Base-by-base conservation (phyloP, 1,139 yeast species). In the Hyphopichia pseudoburtonii region DNA sequence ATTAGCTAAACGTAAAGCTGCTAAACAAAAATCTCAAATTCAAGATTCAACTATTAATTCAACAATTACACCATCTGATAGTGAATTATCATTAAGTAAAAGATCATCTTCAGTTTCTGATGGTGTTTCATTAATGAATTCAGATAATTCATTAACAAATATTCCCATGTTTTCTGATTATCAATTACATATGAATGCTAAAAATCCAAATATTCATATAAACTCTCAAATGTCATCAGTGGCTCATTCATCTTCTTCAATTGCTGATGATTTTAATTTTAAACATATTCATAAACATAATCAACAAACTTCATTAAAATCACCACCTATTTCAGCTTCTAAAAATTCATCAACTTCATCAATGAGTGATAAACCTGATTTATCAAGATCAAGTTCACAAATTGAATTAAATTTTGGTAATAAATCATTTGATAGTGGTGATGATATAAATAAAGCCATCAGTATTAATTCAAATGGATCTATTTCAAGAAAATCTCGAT, bases 131-230 rank as follows among this genome's bases (percentile, higher is more conserved):
- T 57, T 78, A 32, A 65, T 77, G 53, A 72, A 71, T 45, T 74
- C 82, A 3, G 77, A 70, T 40, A 69, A 69, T 38, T 76, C 80
- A 4, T 67, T 73, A 43, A 75, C 82, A 5, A 72, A 78, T 47
- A 73, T 78, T 34, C 83, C 82, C 1, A 59, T 77, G 63, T 76
- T 77, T 44, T 71, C 77, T 12, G 77, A 71, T 44, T 71, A 70
- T 42, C 59, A 54, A 17, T 58, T 71, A 41, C 71, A 68, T 45
- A 58, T 52, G 44, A 67, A 67, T 46, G 64, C 57, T 10, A 56
- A 48, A 36, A 59, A 60, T 38, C 52, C 57, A 11, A 40, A 50
- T 34, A 43, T 59, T 37, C 47, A 50, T 17, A 38, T 60, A 23
- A 62, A 58, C 17, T 51, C 50, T 16, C 64, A 59, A 36, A 21